Conservation (phyloP, 495 filamentous ascomycete species). For the Beverwykella pulmonaria region DNA sequence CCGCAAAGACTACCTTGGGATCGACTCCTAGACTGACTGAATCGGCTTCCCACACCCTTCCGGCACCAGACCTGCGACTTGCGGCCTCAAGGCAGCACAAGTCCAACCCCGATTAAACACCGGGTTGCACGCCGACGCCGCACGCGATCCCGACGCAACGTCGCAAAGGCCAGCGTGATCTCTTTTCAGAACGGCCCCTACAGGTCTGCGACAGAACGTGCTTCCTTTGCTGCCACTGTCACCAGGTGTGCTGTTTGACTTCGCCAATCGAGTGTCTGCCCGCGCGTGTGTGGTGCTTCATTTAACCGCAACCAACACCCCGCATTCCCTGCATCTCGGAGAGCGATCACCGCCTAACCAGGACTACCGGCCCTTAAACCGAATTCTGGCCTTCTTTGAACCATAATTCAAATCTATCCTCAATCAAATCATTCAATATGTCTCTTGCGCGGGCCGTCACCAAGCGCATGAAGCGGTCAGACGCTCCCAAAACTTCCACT, state of each 20-base stretch:
- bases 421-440: slow-evolving; percentile 49
- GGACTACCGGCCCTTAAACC: slow-evolving; percentile 36
- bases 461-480: slow-evolving; percentile 32
- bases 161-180: slow-evolving; percentile 19
- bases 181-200: slow-evolving; percentile 7
- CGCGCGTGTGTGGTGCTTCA: slow-evolving; percentile 1
- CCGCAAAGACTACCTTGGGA: neutral
- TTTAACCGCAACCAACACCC: slow-evolving; percentile 39
- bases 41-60: no score
- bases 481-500: slow-evolving; percentile 12
- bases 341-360: slow-evolving; percentile 1
- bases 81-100: slow-evolving; percentile 8
- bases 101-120: slow-evolving; percentile 19
- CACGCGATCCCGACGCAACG: slow-evolving; percentile 21
- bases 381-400: slow-evolving; percentile 20
- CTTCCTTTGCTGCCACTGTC: neutral
- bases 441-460: slow-evolving; percentile 36
- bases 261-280: neutral
- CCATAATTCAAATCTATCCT: slow-evolving; percentile 24
- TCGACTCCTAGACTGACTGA: neutral
- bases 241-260: neutral
- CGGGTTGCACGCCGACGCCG: slow-evolving; percentile 20
- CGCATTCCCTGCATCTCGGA: slow-evolving; percentile 24
- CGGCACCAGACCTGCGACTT: neutral
- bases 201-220: slow-evolving; percentile 17